These are phyloP conservation scores for Carex cristatella DNA, from an alignment of 176 grass and related monocot genomes.

Conservation along the genomic window DNA sequence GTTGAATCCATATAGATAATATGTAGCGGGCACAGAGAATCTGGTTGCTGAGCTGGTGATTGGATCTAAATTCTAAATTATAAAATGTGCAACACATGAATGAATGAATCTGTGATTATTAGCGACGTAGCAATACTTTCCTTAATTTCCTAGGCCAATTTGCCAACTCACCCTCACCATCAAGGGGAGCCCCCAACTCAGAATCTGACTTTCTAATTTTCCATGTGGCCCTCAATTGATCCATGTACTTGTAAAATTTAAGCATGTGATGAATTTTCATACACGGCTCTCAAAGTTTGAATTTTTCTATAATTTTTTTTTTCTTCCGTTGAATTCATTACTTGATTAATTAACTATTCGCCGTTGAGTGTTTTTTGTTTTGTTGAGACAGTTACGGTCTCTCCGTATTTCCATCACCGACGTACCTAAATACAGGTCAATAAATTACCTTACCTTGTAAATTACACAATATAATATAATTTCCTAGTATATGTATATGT, in stretches of 20 bases:
- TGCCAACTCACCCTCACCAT: not conserved
- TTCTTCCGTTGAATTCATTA: no score
- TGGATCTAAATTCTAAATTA: no score
- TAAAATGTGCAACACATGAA: no score
- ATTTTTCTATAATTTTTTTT: not conserved
- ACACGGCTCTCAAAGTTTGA: constrained; percentile 16
- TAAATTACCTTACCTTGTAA: not conserved
- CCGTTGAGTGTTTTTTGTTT: not conserved
- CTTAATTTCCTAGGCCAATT: not conserved
- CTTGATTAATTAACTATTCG: not conserved
- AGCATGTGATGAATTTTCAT: constrained; percentile 7
- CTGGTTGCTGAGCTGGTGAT: not conserved
- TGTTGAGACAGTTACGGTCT: not conserved
- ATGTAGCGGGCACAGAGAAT: not conserved
- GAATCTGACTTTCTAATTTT: not conserved
- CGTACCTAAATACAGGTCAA: not conserved
- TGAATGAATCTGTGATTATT: not conserved
- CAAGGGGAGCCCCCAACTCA: not conserved
- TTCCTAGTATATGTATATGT: not conserved
- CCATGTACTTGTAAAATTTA: not conserved
- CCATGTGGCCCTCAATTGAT: not conserved
- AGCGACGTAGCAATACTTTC: not conserved
- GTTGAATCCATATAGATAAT: not conserved
- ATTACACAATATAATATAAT: not conserved
- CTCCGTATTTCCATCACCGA: constrained; percentile 8